These are phyloP conservation scores for Rhodotorula sp. DNA, from an alignment of 1,284 basidiomycete genomes.

Conservation along the genomic window DNA sequence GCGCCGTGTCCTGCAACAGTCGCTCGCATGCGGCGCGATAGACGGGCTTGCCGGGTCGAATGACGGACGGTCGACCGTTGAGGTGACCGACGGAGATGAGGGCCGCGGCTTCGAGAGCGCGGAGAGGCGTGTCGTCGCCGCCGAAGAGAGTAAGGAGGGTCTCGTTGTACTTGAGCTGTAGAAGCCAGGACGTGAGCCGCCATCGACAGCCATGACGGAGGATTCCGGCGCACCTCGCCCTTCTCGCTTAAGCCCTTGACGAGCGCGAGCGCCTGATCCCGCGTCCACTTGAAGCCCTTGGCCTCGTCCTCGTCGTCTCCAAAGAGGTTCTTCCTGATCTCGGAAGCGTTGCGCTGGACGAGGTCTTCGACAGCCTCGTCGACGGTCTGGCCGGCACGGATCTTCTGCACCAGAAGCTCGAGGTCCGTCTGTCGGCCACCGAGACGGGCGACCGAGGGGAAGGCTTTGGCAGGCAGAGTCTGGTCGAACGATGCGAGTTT, in stretches of 20 bases:
- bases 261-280: slow-evolving; percentile 84
- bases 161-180: slow-evolving; percentile 75
- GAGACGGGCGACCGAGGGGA: slow-evolving; percentile 63
- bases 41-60: slow-evolving; percentile 86
- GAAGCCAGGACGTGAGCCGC: not conserved
- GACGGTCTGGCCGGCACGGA: slow-evolving; percentile 68
- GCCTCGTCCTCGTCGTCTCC: slow-evolving; percentile 79
- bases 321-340: slow-evolving; percentile 86
- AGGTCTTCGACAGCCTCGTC: slow-evolving; percentile 86
- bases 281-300: slow-evolving; percentile 75
- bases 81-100: slow-evolving; percentile 68
- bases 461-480: slow-evolving; percentile 53
- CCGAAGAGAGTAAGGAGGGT: slow-evolving; percentile 85
- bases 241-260: slow-evolving; percentile 69
- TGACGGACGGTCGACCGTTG: slow-evolving; percentile 70
- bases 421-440: slow-evolving; percentile 86
- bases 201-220: not conserved
- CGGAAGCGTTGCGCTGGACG: slow-evolving; percentile 63
- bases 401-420: slow-evolving; percentile 81
- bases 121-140: slow-evolving; percentile 79
- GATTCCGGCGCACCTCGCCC: slow-evolving; percentile 59
- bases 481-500: slow-evolving; percentile 61
- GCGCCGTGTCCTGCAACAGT: slow-evolving; percentile 73
- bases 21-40: slow-evolving; percentile 79
- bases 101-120: slow-evolving; percentile 85